Percentiles rank a stretch among this genome's conserved stretches.
phyloP scores from a whole-genome alignment of 192 early-diverging fungal species.

The Entomortierella chlamydospora region DNA sequence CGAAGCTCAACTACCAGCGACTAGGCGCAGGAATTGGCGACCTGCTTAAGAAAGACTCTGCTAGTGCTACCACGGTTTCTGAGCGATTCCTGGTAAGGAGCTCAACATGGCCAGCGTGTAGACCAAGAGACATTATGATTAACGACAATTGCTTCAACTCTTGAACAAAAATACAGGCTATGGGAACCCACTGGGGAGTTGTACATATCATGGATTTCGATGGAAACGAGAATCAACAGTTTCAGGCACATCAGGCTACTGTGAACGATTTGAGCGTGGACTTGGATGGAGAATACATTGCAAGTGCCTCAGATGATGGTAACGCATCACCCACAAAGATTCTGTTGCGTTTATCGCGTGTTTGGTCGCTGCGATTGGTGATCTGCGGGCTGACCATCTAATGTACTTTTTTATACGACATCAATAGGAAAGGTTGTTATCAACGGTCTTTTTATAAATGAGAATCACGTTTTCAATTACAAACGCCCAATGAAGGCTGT shows the following conservation, averaged over 20 bases:
- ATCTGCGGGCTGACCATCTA: neutral
- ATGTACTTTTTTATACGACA: neutral
- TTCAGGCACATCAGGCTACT: conserved; percentile 83
- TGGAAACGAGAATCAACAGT: conserved; percentile 90
- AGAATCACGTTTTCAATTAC: conserved; percentile 79
- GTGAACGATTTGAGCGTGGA: conserved; percentile 93
- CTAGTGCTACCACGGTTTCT: conserved; percentile 81
- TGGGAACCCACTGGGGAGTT: conserved; percentile 93
- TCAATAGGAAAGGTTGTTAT: conserved; percentile 84
- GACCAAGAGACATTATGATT: neutral
- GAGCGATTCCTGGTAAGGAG: conserved; percentile 84
- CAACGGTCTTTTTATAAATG: conserved; percentile 81
- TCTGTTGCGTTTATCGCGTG: neutral
- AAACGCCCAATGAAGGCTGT: conserved; percentile 91
- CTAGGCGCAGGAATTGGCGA: conserved; percentile 81
- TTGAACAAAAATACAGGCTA: conserved; percentile 56
- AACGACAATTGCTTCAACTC: neutral
- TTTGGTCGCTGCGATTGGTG: too few relatives aligned
- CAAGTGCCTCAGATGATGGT: conserved; percentile 94
- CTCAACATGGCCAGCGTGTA: neutral
- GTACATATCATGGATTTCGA: conserved; percentile 93
- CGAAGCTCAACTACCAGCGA: conserved; percentile 90
- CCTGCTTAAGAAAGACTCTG: conserved; percentile 88
- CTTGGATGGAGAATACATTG: conserved; percentile 86
- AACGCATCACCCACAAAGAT: conserved; percentile 2